Evolutionary conservation across 1,139 yeast species (phyloP).

Genomic region (Yamadazyma conglobata): DNA sequence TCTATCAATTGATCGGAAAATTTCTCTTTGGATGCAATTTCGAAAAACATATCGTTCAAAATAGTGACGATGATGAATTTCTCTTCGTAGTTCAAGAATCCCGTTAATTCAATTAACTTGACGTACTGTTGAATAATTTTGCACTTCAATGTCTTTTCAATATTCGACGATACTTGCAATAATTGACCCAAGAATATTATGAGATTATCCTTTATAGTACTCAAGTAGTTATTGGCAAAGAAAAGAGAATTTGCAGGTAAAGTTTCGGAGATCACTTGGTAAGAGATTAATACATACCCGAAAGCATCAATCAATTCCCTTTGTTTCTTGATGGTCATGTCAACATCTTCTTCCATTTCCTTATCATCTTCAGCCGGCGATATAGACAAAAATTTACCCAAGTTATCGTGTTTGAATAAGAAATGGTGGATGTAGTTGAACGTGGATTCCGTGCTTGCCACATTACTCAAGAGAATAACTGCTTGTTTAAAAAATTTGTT

Average conservation of each 20-base stretch:
- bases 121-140: constrained; percentile 64
- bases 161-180: constrained; percentile 59
- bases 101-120: constrained; percentile 45
- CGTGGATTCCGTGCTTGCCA: constrained; percentile 31
- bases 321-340: constrained; percentile 52
- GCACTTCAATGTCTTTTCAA: constrained; percentile 67
- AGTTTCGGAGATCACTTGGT: constrained; percentile 15
- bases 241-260: constrained; percentile 30
- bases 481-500: constrained; percentile 61
- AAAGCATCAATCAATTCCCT: constrained; percentile 58
- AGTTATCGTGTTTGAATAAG: constrained; percentile 29
- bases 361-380: constrained; percentile 16
- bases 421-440: constrained; percentile 46
- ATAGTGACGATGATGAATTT: constrained; percentile 61
- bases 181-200: constrained; percentile 63
- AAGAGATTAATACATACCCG: constrained; percentile 47
- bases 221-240: constrained; percentile 15
- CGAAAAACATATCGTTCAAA: constrained; percentile 54
- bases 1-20: constrained; percentile 32
- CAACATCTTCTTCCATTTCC: constrained; percentile 24
- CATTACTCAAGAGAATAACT: constrained; percentile 54
- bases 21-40: constrained; percentile 35
- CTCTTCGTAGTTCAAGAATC: constrained; percentile 52
- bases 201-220: constrained; percentile 57
- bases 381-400: constrained; percentile 37